phyloP scores from a whole-genome alignment of 768 basidiomycete species.

The Auricularia sp. region DNA sequence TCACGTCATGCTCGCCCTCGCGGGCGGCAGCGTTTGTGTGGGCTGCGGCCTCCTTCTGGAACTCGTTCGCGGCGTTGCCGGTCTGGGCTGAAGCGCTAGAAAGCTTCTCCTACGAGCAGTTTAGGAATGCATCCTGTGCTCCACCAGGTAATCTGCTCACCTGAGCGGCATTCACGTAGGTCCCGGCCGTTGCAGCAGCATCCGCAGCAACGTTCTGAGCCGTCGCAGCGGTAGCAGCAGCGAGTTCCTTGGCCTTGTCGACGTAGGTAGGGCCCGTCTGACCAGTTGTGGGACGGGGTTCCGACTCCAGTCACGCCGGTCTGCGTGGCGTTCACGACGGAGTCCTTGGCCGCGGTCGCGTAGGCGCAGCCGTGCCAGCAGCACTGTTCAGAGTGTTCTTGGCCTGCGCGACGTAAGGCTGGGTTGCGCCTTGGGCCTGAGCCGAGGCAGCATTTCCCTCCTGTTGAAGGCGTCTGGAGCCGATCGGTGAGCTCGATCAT shows the following conservation, averaged over 20 bases:
- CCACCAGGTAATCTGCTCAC: not conserved
- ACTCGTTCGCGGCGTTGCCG: conserved; percentile 17
- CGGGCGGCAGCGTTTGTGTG: conserved; percentile 44
- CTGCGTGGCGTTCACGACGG: not conserved
- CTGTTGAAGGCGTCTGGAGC: not conserved
- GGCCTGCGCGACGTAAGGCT: not conserved
- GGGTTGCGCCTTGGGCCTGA: not conserved
- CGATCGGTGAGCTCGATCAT: not conserved
- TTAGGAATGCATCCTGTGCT: not conserved
- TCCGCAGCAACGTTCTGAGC: conserved; percentile 1
- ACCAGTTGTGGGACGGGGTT: not conserved
- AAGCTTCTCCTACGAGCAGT: conserved; percentile 1
- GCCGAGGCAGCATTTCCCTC: not conserved
- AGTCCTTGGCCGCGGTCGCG: not conserved
- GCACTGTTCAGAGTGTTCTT: not conserved
- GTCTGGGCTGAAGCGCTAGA: conserved; percentile 9
- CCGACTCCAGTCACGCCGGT: not conserved
- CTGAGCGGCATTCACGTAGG: not conserved
- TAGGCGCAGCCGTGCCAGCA: not conserved
- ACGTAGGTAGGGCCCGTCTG: not conserved
- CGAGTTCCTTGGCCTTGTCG: conserved; percentile 2
- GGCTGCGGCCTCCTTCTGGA: conserved; percentile 18
- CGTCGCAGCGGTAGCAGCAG: not conserved
- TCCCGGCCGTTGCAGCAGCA: not conserved
- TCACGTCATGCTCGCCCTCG: conserved; percentile 44